These are phyloP conservation scores for Sindora glabra DNA, from an alignment of 306 rosid species.

Conservation along the genomic window DNA sequence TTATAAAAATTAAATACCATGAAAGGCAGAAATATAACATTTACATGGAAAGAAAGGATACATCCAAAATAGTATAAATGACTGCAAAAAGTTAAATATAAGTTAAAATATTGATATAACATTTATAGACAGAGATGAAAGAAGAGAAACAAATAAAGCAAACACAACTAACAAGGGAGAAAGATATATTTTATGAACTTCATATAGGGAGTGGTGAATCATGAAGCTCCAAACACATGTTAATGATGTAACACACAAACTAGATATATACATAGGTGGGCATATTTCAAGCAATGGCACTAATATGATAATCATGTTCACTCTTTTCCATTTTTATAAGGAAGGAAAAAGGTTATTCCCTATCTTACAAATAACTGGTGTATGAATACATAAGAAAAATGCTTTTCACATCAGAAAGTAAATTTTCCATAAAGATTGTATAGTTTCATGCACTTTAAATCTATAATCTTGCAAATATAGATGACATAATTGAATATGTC, in stretches of 20 bases:
- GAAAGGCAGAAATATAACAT: too few species aligned
- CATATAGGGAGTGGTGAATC: too few species aligned
- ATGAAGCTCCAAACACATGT: too few species aligned
- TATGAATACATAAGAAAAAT: not conserved
- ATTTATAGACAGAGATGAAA: not conserved
- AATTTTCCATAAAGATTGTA: not conserved
- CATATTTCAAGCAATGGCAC: not conserved
- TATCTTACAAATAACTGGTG: conserved; percentile 2
- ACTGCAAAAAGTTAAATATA: conserved; percentile 49
- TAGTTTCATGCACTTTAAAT: not conserved
- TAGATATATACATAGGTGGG: not conserved
- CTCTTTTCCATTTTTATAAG: not conserved
- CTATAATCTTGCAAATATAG: not conserved
- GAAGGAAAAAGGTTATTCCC: not conserved
- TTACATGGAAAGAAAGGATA: too few species aligned
- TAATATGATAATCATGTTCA: not conserved
- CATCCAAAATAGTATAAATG: conserved; percentile 98
- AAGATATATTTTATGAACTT: not conserved
- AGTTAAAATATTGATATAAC: not conserved
- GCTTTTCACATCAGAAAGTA: too few species aligned
- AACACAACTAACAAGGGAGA: not conserved
- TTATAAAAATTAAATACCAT: too few species aligned
- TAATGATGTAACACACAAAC: not conserved
- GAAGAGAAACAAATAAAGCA: not conserved
- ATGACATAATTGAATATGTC: not conserved